Base-by-base conservation (phyloP, 345 rosid species). In the Heritiera littoralis region DNA sequence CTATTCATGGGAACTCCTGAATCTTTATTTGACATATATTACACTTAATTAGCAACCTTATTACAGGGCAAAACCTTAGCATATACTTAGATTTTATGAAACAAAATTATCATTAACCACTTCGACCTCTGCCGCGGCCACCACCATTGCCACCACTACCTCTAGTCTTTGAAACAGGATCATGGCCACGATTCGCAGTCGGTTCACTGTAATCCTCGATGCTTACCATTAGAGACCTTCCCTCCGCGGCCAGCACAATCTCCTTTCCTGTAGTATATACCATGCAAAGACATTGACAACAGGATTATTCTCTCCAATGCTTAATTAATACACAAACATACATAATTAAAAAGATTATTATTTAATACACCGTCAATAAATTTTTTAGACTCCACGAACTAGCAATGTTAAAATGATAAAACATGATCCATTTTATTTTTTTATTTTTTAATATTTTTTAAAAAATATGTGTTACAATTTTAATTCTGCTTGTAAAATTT, bases 111-210 rank as follows among this genome's bases (percentile, higher is more conserved):
- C 23, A 6, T 38, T 40, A 2, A 55, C 1, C 8, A 15, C 11
- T 32, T 85, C 80, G 78, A 74, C 90, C 87, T 85, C 55, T 81
- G 4, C 86, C 86, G 71, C 89, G 69, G 6, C 77, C 49, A 10
- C 82, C 77, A 52, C 9, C 17, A 4, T 2, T 54, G 18, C 87
- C 72, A 40, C 80, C 79, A 0, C 64, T 80, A 32, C 80, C 81
- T 63, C 30, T 77, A 65, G n/a, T 38, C 35, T 66, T 75, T 23
- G 76, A 64, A 6, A 66, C 88, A 74, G 91, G 98, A 72, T 89
- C 89, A 30, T 90, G 94, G 65, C 86, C 86, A n/a, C 6, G 85
- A 83, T 89, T 93, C 0, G 97, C 92, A 0, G 88, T 28, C 17
- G 94, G 90, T 3, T 66, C 86, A 17, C 59, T 52, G 71, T 92